phyloP scores from a whole-genome alignment of 2,329 filamentous ascomycete genomes.

The Fusarium lyarnte region DNA sequence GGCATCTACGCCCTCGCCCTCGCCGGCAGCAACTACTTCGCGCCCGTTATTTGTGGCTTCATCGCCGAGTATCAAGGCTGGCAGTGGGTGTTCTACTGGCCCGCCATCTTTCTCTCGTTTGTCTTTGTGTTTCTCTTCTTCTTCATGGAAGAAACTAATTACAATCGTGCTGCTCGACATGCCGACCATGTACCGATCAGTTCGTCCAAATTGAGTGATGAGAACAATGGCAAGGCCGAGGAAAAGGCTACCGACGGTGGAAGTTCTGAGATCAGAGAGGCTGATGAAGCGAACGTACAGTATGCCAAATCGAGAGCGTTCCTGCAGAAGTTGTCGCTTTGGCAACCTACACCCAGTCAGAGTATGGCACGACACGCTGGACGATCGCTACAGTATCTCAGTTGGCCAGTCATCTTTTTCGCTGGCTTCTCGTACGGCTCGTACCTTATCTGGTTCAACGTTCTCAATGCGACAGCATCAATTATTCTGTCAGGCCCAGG shows the following conservation, averaged over 20 bases:
- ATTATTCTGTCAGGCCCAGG: constrained; percentile 51
- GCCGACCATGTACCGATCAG: background rate
- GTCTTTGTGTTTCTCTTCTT: constrained; percentile 58
- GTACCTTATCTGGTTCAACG: constrained; percentile 55
- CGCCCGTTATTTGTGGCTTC: constrained; percentile 56
- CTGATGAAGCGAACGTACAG: background rate
- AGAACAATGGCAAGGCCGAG: background rate
- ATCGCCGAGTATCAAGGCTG: constrained; percentile 55
- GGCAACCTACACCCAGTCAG: constrained; percentile 48
- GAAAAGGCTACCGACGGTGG: background rate
- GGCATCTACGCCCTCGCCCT: constrained; percentile 54
- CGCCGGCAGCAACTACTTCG: constrained; percentile 55
- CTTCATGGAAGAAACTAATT: constrained; percentile 69
- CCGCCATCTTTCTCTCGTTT: constrained; percentile 50
- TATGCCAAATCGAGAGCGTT: constrained; percentile 49
- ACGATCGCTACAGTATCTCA: constrained; percentile 50
- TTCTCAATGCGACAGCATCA: constrained; percentile 55
- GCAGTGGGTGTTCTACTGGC: constrained; percentile 56
- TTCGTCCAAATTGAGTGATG: background rate
- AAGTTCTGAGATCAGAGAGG: constrained; percentile 8
- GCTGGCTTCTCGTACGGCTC: constrained; percentile 55
- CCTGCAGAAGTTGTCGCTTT: constrained; percentile 53
- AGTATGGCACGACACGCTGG: constrained; percentile 51
- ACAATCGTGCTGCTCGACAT: constrained; percentile 48
- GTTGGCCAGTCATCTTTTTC: constrained; percentile 56